Percentiles rank a stretch among this genome's conserved stretches.
These are phyloP conservation scores for Syncephalastrum racemosum DNA, from an alignment of 371 early-diverging fungal species.

Conservation along the genomic window DNA sequence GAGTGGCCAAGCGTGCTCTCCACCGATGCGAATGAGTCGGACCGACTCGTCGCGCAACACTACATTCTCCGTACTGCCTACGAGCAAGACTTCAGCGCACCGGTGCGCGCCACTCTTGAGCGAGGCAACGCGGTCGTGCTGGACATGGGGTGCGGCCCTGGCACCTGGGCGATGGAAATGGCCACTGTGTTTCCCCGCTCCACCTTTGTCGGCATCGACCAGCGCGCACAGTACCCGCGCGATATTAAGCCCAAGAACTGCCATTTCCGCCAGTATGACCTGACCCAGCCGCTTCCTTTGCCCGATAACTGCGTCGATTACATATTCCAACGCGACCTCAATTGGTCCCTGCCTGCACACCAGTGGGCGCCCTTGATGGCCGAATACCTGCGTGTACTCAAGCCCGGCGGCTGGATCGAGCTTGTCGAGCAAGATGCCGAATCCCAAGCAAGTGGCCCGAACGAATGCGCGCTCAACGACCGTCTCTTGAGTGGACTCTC, in stretches of 20 bases:
- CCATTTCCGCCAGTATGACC: conserved; percentile 34
- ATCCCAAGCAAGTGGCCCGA: conserved; percentile 38
- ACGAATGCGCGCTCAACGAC: conserved; percentile 39
- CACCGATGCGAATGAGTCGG: conserved; percentile 37
- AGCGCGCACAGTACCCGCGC: conserved; percentile 24
- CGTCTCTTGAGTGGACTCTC: not conserved
- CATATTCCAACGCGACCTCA: conserved; percentile 46
- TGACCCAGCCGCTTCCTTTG: conserved; percentile 31
- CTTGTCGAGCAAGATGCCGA: conserved; percentile 44
- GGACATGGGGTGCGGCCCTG: conserved; percentile 49
- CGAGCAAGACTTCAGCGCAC: conserved; percentile 38
- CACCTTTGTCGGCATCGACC: conserved; percentile 45
- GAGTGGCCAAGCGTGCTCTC: conserved; percentile 37
- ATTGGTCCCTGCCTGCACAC: conserved; percentile 31
- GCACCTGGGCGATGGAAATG: conserved; percentile 53
- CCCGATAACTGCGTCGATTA: conserved; percentile 51
- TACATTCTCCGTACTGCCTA: conserved; percentile 48
- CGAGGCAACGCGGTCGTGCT: conserved; percentile 35
- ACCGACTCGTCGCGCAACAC: conserved; percentile 47
- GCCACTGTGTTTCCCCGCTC: conserved; percentile 38
- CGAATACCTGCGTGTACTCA: conserved; percentile 40
- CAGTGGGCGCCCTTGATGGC: conserved; percentile 35
- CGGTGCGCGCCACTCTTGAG: conserved; percentile 32
- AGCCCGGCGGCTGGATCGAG: conserved; percentile 53
- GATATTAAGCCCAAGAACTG: conserved; percentile 50